Percentiles rank a stretch among this genome's conserved stretches.
These are phyloP conservation scores for Pharus latifolius DNA, from an alignment of 176 grass and related monocot genomes.

Conservation along the genomic window DNA sequence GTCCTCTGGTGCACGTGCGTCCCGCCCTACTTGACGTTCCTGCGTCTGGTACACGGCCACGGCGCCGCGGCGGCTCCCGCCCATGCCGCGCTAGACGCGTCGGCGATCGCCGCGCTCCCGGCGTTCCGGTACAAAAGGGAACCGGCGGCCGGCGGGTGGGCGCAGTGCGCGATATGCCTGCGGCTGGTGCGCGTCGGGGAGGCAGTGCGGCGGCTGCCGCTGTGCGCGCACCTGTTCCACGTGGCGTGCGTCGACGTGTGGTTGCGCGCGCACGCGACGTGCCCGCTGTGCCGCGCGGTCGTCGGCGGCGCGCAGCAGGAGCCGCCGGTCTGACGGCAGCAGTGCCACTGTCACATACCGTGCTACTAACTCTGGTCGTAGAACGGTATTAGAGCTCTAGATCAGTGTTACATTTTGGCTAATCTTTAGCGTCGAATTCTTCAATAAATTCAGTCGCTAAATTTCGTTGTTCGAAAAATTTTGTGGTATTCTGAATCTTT, in stretches of 20 bases:
- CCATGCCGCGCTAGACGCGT: background rate
- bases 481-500: too few relatives aligned
- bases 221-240: constrained; percentile 48
- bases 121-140: constrained; percentile 5
- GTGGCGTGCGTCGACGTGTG: constrained; percentile 38
- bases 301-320: background rate
- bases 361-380: background rate
- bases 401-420: background rate
- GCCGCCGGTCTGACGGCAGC: background rate
- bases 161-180: constrained; percentile 42
- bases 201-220: constrained; percentile 15
- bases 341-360: background rate
- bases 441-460: too few relatives aligned
- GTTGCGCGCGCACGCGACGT: constrained; percentile 32
- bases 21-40: constrained; percentile 17
- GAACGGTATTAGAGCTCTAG: background rate
- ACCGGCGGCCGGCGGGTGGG: background rate
- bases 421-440: too few relatives aligned
- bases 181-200: constrained; percentile 16
- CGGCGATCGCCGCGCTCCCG: constrained; percentile 3
- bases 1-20: background rate
- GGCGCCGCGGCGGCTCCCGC: background rate
- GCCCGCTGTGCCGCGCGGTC: constrained; percentile 37
- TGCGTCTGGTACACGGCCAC: background rate
- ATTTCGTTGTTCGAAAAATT: too few relatives aligned